Base-by-base conservation (phyloP, 768 basidiomycete genomes). In the Boletus sp. region DNA sequence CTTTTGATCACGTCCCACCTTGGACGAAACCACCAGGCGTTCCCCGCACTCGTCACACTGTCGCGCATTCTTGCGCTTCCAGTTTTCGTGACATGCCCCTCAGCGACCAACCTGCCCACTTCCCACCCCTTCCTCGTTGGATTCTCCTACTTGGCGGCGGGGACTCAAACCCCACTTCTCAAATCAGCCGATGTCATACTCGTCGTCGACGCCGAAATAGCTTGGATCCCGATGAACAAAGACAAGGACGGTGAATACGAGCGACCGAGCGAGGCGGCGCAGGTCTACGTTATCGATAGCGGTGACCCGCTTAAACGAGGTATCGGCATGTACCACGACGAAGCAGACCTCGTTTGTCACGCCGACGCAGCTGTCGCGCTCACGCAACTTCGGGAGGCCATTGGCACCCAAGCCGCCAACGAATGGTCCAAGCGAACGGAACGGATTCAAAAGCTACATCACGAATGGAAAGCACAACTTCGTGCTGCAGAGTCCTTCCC, bases 1-100 rank as follows among this genome's bases (percentile, higher is more conserved):
- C 75, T 89, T 47, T 83, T 90, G 53, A 76, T 90, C 45, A 83
- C 84, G 3, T 83, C 83, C 2, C 75, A 82, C 64, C 67, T 84
- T 9, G 87, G 85, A 2, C 78, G 85, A 6, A 82, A 84, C 54
- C 70, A 67, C 3, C 59, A 67, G 11, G 77, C 83, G 1, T 74
- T 84, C 2, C 55, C 68, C 0, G 69, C 75, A 1, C 78, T 90
- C 7, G 54, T 68, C 15, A 63, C 69, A 1, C 72, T 90, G 4
- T 82, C 83, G 4, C 74, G 71, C 19, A 59, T 74, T 1, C 77
- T 87, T 42, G 74, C 77, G 1, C 77, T 88, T 30, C 83, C 84
- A 0, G 68, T 88, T 39, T 76, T 81, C 54, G 64, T 76, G 10
- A 68, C 78, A 9, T 81, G 82, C 52, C 78, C 82, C 1, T 76